Percentiles rank a stretch among this genome's conserved stretches.
Evolutionary conservation across 2,329 filamentous ascomycete genomes (phyloP).

Genomic region (Verruconis gallopava): DNA sequence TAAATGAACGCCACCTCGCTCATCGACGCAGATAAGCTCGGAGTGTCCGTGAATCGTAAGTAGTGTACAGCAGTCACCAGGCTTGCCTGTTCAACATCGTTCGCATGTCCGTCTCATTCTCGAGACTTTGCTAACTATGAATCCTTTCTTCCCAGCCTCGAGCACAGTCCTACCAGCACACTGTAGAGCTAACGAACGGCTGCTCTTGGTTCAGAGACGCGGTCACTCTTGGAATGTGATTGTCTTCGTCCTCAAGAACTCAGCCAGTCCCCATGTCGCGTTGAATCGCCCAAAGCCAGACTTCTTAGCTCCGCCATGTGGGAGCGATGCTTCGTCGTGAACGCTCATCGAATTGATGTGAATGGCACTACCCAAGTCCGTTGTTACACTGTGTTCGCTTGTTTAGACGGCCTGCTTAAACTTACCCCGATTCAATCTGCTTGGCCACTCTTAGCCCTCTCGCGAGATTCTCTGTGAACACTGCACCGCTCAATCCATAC

Average conservation of each 20-base stretch:
- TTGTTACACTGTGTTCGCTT: no score
- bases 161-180: background rate
- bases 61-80: no score
- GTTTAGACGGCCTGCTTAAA: no score
- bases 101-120: no score
- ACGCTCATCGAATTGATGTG: constrained; percentile 40
- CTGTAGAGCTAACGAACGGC: background rate
- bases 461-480: constrained; percentile 28
- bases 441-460: constrained; percentile 13
- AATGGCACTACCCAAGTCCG: constrained; percentile 31
- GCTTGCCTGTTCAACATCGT: no score
- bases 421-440: constrained; percentile 13
- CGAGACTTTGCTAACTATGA: background rate
- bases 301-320: constrained; percentile 37
- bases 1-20: no score
- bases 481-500: constrained; percentile 25
- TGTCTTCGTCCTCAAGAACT: constrained; percentile 32
- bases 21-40: no score
- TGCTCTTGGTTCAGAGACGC: no score
- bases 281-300: constrained; percentile 38
- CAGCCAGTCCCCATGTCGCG: constrained; percentile 31
- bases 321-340: constrained; percentile 35
- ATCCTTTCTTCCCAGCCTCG: background rate
- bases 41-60: no score
- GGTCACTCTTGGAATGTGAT: constrained; percentile 23